Evolutionary conservation across 192 early-diverging fungal genomes (phyloP), one percentile per base, ranked within the genome.

Genomic region (Linnemannia schmuckeri): DNA sequence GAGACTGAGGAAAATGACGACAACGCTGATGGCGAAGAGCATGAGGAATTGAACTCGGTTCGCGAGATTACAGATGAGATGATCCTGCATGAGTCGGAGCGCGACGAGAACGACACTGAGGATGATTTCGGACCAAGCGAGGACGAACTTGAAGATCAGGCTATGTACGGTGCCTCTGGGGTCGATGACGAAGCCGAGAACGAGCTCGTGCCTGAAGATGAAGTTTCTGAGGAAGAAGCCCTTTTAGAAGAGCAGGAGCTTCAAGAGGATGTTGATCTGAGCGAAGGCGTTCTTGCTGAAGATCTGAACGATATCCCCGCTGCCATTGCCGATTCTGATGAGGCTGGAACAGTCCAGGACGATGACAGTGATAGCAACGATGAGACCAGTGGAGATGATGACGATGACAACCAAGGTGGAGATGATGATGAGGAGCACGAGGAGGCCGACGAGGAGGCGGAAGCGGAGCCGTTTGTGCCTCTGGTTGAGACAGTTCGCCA

Each of bases 161-260:
- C 61, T n/a, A 68, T 41, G 13, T 66, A 78, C 46, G 77, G 55
- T 17, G 63, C 46, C 30, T 38, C 68, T 44, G 77, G 47, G 9
- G 40, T 20, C 10, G 70, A 38, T 27, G 80, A 81, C 15, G 73
- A 76, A 9, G 35, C 44, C 20, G 38, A 27, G 6, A 69, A 55
- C 35, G 0, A 82, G 9, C 42, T 79, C 2, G 77, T 73, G 9
- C 49, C 24, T 33, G 83, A 77, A 4, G 78, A 80, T 38, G 83
- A 85, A 38, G 83, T 85, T 22, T 85, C 83, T 15, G 83, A 85
- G 40, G 79, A 78, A 27, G 78, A 80, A 12, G 77, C 78, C 1
- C 46, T 85, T 22, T 5, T 72, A 5, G 78, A 85, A 27, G 83
- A 85, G 46, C 83, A 85, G 55, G 35, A 68, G 9, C 33, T 80